Percentiles rank a stretch among this genome's conserved stretches.
Evolutionary conservation across 1,139 yeast species (phyloP).

Genomic region (Geotrichum carabidarum): DNA sequence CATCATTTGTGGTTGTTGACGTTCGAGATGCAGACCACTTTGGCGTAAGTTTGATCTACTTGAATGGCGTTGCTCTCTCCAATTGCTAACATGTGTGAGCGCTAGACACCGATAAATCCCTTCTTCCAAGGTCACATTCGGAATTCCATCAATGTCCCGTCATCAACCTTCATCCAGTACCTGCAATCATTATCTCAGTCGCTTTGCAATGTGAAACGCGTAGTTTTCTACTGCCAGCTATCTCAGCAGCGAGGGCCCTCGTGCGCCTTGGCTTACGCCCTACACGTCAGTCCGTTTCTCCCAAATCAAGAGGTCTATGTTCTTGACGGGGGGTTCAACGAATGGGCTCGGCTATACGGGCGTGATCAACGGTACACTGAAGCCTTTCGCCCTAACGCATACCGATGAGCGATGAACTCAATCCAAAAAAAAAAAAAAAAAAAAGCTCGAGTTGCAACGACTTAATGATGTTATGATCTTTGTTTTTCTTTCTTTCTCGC

Average conservation of each 20-base stretch:
- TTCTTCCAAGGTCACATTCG: constrained; percentile 57
- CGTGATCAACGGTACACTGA: constrained; percentile 8
- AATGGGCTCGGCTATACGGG: constrained; percentile 78
- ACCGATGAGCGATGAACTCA: background rate
- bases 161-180: constrained; percentile 45
- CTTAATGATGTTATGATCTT: background rate
- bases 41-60: constrained; percentile 43
- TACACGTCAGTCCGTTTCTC: constrained; percentile 43
- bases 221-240: constrained; percentile 85
- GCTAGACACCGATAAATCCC: background rate
- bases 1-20: constrained; percentile 59
- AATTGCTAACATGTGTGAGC: constrained; percentile 22
- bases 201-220: constrained; percentile 44
- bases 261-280: constrained; percentile 62
- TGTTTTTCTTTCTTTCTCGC: background rate
- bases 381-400: background rate
- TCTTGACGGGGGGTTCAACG: constrained; percentile 74
- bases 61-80: background rate
- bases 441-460: too few species aligned
- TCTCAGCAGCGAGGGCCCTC: constrained; percentile 90
- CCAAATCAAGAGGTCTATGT: constrained; percentile 57
- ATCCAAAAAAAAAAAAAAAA: background rate
- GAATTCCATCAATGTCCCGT: constrained; percentile 58
- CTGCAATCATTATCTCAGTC: constrained; percentile 44
- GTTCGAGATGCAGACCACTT: constrained; percentile 77